A percentile compares a stretch with the other conserved stretches of the same genome.
phyloP scores from a whole-genome alignment of 202 grass and related monocot genomes.

The Panicum hallii region DNA sequence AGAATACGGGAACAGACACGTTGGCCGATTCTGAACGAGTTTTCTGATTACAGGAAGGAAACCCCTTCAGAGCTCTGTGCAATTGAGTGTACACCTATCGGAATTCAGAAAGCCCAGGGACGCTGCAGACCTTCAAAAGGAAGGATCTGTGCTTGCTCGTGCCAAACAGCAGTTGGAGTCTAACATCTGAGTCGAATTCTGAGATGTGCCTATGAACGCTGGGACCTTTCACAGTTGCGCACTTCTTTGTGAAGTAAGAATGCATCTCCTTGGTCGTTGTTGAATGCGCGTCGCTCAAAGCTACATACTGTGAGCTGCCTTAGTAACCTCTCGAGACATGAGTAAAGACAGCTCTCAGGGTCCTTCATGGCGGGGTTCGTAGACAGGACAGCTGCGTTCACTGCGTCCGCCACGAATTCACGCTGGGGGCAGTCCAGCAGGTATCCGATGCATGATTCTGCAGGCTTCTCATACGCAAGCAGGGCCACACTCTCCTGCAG shows the following conservation, averaged over 20 bases:
- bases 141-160: slow-evolving; percentile 33
- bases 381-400: slow-evolving; percentile 81
- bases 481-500: slow-evolving; percentile 72
- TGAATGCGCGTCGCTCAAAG: slow-evolving; percentile 66
- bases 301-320: slow-evolving; percentile 90
- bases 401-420: slow-evolving; percentile 87
- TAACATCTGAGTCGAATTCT: slow-evolving; percentile 56
- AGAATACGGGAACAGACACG: not conserved
- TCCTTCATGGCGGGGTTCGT: slow-evolving; percentile 78
- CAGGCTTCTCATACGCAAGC: slow-evolving; percentile 81
- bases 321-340: slow-evolving; percentile 84
- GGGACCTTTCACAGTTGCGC: slow-evolving; percentile 39
- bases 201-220: slow-evolving; percentile 29
- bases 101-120: slow-evolving; percentile 44
- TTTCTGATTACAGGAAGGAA: slow-evolving; percentile 46
- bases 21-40: not conserved
- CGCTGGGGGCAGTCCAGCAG: slow-evolving; percentile 71
- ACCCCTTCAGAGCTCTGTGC: not conserved
- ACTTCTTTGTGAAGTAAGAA: slow-evolving; percentile 94
- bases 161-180: slow-evolving; percentile 49
- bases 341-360: slow-evolving; percentile 72
- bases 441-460: slow-evolving; percentile 77
- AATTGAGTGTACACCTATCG: not conserved
- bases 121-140: not conserved
- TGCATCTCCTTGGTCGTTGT: slow-evolving; percentile 73